A percentile compares a stretch with the other conserved stretches of the same genome.
phyloP scores from a whole-genome alignment of 176 grass and related monocot genomes.

The Oryza officinalis region DNA sequence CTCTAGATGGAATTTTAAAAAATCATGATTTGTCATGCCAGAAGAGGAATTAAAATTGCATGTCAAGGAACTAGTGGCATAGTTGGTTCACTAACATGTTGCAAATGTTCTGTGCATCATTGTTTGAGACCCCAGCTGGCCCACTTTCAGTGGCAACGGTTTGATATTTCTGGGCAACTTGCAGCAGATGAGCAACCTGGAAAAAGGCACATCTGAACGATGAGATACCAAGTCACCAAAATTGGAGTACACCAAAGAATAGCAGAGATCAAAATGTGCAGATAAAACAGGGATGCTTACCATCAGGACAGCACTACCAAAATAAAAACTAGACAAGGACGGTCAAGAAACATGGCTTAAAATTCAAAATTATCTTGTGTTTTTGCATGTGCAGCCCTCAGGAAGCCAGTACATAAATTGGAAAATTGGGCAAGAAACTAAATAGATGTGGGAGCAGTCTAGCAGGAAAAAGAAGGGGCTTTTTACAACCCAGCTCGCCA shows the following conservation, averaged over 20 bases:
- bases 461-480: background rate
- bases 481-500: constrained; percentile 12
- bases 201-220: constrained; percentile 15
- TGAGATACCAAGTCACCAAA: background rate
- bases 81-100: constrained; percentile 65
- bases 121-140: constrained; percentile 55
- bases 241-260: background rate
- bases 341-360: background rate
- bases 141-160: constrained; percentile 56
- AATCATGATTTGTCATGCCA: background rate
- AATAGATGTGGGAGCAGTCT: background rate
- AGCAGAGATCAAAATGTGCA: background rate
- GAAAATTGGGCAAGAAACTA: background rate
- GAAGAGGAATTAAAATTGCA: background rate
- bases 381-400: background rate
- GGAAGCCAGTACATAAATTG: background rate
- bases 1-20: background rate
- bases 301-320: background rate
- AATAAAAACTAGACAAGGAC: constrained; percentile 1
- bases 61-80: background rate
- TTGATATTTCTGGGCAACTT: constrained; percentile 95
- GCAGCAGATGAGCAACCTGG: constrained; percentile 80
- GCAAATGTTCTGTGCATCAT: constrained; percentile 74
- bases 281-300: constrained; percentile 19
- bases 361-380: background rate